A percentile compares a stretch with the other conserved stretches of the same genome.
Conservation (phyloP, 192 early-diverging fungal genomes). For the Fimicolochytrium jonesii region DNA sequence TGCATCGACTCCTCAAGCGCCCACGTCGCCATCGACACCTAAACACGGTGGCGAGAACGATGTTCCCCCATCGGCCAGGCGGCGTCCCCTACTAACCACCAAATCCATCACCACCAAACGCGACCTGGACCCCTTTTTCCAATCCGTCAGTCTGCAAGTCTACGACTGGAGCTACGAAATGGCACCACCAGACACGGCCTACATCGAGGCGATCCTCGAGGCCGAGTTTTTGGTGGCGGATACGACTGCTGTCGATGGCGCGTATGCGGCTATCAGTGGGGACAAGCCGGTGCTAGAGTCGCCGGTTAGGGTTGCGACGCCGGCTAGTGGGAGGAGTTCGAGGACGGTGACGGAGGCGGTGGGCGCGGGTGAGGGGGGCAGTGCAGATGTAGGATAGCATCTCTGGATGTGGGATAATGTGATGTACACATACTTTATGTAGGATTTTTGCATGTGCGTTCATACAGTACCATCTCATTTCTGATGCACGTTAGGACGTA, state of each 20-base stretch:
- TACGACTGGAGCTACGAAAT: conserved; percentile 70
- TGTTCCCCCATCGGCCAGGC: conserved; percentile 22
- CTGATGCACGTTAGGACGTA: too few relatives aligned
- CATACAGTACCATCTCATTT: too few relatives aligned
- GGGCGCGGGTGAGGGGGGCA: too few relatives aligned
- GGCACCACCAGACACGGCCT: conserved; percentile 67
- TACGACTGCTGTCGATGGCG: background rate
- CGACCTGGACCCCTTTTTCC: conserved; percentile 75
- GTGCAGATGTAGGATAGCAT: too few relatives aligned
- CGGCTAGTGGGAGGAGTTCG: too few relatives aligned
- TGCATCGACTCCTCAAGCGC: background rate
- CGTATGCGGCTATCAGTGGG: too few relatives aligned
- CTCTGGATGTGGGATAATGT: too few relatives aligned
- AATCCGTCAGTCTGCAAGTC: conserved; percentile 66
- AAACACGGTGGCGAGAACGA: conserved; percentile 23
- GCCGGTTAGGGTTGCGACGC: too few relatives aligned
- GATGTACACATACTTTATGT: too few relatives aligned
- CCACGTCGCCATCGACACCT: background rate
- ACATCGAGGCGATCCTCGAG: conserved; percentile 72
- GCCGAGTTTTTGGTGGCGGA: conserved; percentile 25
- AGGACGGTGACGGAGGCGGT: too few relatives aligned
- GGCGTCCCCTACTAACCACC: conserved; percentile 74
- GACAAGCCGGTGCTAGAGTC: too few relatives aligned
- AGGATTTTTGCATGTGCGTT: too few relatives aligned
- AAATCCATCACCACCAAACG: conserved; percentile 59